Conservation (phyloP, 176 grass and related monocot species). For the Chloris gayana region DNA sequence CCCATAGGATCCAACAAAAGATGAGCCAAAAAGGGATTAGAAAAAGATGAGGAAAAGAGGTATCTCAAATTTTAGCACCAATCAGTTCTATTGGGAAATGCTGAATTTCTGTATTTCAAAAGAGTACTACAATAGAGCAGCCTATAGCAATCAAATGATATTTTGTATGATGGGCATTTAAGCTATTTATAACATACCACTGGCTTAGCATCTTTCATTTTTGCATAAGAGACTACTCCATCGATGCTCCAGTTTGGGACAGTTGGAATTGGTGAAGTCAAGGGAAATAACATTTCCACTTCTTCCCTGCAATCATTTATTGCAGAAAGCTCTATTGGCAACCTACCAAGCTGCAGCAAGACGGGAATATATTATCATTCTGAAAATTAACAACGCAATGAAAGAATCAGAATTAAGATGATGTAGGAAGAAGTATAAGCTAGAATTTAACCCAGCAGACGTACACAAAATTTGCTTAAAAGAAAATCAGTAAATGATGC, state of each 20-base stretch:
- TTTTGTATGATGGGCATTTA: background rate
- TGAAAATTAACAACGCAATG: background rate
- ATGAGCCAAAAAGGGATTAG: too few species aligned
- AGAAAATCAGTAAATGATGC: background rate
- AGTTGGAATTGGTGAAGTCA: conserved; percentile 43
- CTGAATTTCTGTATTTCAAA: background rate
- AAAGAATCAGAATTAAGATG: too few species aligned
- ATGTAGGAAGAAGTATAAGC: background rate
- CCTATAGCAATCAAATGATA: background rate
- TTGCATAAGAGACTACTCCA: conserved; percentile 44
- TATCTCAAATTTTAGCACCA: too few species aligned
- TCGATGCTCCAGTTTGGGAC: conserved; percentile 45
- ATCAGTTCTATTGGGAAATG: too few species aligned
- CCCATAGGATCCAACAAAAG: too few species aligned
- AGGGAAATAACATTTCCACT: conserved; percentile 50
- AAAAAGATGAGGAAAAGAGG: too few species aligned
- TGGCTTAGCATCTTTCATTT: conserved; percentile 30
- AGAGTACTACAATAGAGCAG: background rate
- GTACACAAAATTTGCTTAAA: background rate
- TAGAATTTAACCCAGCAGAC: background rate
- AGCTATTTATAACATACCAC: conserved; percentile 20
- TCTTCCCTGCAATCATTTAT: conserved; percentile 31
- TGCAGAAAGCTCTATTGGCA: conserved; percentile 45
- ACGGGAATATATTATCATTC: too few species aligned
- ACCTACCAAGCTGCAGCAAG: conserved; percentile 19